Base-by-base conservation (phyloP, 2,329 filamentous ascomycete species). In the Albophoma yamanashiensis region DNA sequence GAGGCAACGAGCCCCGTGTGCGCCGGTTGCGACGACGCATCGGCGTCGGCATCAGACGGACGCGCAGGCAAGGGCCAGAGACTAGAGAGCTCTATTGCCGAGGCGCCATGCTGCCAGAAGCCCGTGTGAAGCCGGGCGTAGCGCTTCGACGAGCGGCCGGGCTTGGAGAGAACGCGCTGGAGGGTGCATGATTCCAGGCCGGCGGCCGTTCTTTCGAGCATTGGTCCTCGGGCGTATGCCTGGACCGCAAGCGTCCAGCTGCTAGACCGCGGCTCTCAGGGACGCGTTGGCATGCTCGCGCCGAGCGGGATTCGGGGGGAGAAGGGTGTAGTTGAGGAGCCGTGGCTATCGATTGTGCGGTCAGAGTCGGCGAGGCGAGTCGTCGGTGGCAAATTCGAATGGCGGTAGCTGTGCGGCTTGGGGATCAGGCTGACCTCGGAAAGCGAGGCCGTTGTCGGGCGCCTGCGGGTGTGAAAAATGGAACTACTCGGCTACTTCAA, bases 131-230 rank as follows among this genome's bases (percentile, higher is more conserved):
- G 74, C 57, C 73, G 74, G 60, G 76, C 75, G 60, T 71, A 71
- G 63, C 68, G 75, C 64, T 74, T 76, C 42, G 77, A 66, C 56
- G 73, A 65, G 55, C 66, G 68, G 55, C 71, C 67, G 53, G 73
- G 66, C 43, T 65, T 69, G 27, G 78, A 76, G 60, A 83, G 73
- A 62, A 81, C 75, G 71, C 80, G 76, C 70, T 80, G 79, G 69
- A 84, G 74, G 65, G 75, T 76, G 74, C 79, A 79, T 71, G 81
- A 77, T 77, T 84, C 82, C 71, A 84, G 72, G 70, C 75, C 77
- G 62, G 78, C 77, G 47, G 80, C 79, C 60, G 81, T 82, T 77
- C 81, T 79, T 76, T 84, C 82, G 67, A 84, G 79, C 81, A 84
- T 83, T 71, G 74, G 75, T 59, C 61, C 61, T 60, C 58, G 56